Evolutionary conservation across 305 asterid genomes (phyloP).

Genomic region (Fraxinus sp.): DNA sequence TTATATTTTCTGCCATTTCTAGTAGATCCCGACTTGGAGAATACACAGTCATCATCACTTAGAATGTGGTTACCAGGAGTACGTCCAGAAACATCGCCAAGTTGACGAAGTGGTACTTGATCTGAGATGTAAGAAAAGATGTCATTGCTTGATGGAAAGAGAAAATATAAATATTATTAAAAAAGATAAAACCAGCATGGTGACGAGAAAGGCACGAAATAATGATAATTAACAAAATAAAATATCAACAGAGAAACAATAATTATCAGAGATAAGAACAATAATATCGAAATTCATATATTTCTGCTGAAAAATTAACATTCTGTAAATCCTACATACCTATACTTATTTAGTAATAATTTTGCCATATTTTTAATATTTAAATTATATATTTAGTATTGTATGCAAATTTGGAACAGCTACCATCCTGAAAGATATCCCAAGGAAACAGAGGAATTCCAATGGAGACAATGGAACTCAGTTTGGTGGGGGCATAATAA

Average conservation of each 20-base stretch:
- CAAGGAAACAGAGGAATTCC: not conserved
- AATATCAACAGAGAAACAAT: not conserved
- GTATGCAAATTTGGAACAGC: not conserved
- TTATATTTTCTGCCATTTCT: constrained; percentile 50
- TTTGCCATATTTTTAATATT: not conserved
- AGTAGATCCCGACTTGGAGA: constrained; percentile 41
- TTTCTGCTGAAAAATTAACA: not conserved
- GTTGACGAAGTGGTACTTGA: constrained; percentile 29
- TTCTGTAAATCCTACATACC: not conserved
- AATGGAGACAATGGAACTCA: not conserved
- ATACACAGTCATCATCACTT: constrained; percentile 58
- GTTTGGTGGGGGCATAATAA: not conserved
- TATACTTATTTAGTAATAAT: not conserved
- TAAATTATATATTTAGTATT: not conserved
- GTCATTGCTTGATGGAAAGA: not conserved
- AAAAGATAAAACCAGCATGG: not conserved
- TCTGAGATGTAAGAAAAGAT: constrained; percentile 32
- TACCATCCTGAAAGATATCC: not conserved
- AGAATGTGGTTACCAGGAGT: constrained; percentile 31
- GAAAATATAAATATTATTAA: not conserved
- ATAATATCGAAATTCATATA: not conserved
- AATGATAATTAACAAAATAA: not conserved
- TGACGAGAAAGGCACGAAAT: not conserved
- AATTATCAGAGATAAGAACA: not conserved
- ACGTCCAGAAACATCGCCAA: constrained; percentile 31